Evolutionary conservation across 768 basidiomycete species (phyloP), one percentile per base, ranked within the genome.

Genomic region (Roridomyces roridus): DNA sequence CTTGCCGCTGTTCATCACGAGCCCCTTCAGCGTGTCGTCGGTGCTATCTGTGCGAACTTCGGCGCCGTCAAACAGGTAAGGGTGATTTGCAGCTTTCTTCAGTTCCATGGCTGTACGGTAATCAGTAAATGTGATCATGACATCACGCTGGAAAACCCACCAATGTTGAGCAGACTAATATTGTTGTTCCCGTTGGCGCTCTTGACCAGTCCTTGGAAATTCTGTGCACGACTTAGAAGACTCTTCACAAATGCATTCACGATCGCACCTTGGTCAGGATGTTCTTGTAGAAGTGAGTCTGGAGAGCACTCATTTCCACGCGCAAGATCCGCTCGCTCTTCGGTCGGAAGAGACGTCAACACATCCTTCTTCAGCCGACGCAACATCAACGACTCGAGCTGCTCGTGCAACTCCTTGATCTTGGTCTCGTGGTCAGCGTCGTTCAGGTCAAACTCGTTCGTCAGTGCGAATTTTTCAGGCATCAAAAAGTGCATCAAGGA

Each of bases 401-500:
- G 96, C 61, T 84, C 79, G 71, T 99, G 97, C 48, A 99, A 80
- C 65, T 97, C 94, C 72, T 96, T 93, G 76, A 99, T 99, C 80
- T 95, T 96, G 51, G 72, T 75, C 75, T 96, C 96, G 69, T 97
- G 95, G 69, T 98, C 94, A 49, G 77, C 91, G 67, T 98, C 96
- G 64, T 81, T 89, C 47, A 99, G 80, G 72, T 98, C 97, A 63
- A 98, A 98, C 69, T 98, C 96, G 73, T 93, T 95, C 11, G 91
- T 90, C 25, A 99, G 81, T 29, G 91, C 88, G 72, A 98, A 99
- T 77, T 93, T 94, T 67, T 98, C 96, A 8, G 97, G 97, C 92
- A 97, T 97, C 63, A 98, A 80, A 81, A 99, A 99, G 72, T 98
- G 97, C 96, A 98, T 98, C 72, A 98, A 77, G 9, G 97, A 94